A percentile compares a stretch with the other conserved stretches of the same genome.
Conservation (phyloP, 164 flowering plant species). For the Umbilicus rupestris region DNA sequence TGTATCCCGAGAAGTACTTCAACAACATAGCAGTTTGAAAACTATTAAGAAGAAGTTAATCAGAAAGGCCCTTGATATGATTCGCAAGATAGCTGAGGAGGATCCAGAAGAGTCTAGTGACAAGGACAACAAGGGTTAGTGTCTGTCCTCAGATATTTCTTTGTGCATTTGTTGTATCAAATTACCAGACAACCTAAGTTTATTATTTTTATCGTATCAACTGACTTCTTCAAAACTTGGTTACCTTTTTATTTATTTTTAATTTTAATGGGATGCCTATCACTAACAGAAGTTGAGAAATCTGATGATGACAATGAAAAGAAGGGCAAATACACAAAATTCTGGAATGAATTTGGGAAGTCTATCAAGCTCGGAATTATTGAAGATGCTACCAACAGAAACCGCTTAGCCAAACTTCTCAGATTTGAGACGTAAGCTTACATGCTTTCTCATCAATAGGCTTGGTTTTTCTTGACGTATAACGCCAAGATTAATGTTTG, state of each 20-base stretch:
- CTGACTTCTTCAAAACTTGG: too few species aligned
- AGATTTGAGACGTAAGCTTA: constrained; percentile 84
- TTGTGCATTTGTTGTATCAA: not conserved
- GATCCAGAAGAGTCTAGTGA: constrained; percentile 81
- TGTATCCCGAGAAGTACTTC: constrained; percentile 98
- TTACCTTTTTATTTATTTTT: too few species aligned
- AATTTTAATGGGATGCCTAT: too few species aligned
- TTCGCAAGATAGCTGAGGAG: constrained; percentile 85
- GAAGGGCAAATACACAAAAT: constrained; percentile 77
- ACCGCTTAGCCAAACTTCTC: constrained; percentile 84
- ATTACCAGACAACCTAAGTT: not conserved
- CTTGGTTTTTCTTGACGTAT: too few species aligned
- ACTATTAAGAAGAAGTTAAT: constrained; percentile 96
- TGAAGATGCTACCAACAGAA: constrained; percentile 92
- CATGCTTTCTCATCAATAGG: too few species aligned
- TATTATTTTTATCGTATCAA: too few species aligned
- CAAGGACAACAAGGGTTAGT: constrained; percentile 65
- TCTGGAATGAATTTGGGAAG: constrained; percentile 98
- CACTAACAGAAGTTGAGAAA: constrained; percentile 44
- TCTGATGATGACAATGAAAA: constrained; percentile 61
- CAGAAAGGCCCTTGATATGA: constrained; percentile 95
- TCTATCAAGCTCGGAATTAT: constrained; percentile 91
- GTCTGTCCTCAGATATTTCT: not conserved
- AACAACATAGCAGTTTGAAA: constrained; percentile 86
- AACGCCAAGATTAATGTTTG: not conserved